These are phyloP conservation scores for Penicillium paradoxum DNA, from an alignment of 495 filamentous ascomycete genomes.

Conservation along the genomic window DNA sequence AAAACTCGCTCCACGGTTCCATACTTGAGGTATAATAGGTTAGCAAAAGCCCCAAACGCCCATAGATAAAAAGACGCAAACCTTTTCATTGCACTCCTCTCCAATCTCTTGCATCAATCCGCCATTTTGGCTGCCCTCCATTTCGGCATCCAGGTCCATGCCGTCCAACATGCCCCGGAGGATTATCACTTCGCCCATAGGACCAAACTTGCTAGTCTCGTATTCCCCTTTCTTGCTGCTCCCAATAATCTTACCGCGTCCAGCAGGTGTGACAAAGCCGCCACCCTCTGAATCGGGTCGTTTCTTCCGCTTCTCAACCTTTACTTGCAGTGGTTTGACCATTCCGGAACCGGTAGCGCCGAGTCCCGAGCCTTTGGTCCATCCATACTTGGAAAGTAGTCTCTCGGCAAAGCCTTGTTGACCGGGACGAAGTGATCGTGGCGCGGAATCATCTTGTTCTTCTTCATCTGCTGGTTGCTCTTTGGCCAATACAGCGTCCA, in stretches of 20 bases:
- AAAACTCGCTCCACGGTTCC: slow-evolving; percentile 80
- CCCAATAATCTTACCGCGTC: slow-evolving; percentile 76
- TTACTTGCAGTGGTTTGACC: slow-evolving; percentile 70
- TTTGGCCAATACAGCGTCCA: slow-evolving; percentile 48
- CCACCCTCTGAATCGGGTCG: slow-evolving; percentile 73
- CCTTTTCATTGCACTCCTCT: slow-evolving; percentile 80
- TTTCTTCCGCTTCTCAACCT: slow-evolving; percentile 79
- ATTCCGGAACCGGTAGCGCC: slow-evolving; percentile 79
- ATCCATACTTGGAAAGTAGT: slow-evolving; percentile 87
- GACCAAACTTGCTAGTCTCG: slow-evolving; percentile 61
- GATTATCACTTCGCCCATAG: slow-evolving; percentile 74
- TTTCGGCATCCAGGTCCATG: slow-evolving; percentile 66
- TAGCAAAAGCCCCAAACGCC: not conserved
- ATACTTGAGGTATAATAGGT: slow-evolving; percentile 48
- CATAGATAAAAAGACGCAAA: slow-evolving; percentile 21
- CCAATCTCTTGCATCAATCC: slow-evolving; percentile 90
- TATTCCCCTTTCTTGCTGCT: slow-evolving; percentile 46
- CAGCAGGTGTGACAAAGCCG: slow-evolving; percentile 63
- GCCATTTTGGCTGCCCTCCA: slow-evolving; percentile 51
- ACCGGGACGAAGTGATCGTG: slow-evolving; percentile 65
- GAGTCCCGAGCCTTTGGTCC: slow-evolving; percentile 81
- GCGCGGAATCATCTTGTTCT: slow-evolving; percentile 43
- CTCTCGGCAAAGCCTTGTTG: slow-evolving; percentile 81
- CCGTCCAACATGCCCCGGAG: slow-evolving; percentile 77
- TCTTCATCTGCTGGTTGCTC: slow-evolving; percentile 45